Conservation (phyloP, 1,139 yeast species). For the Saccharomyces uvarum region DNA sequence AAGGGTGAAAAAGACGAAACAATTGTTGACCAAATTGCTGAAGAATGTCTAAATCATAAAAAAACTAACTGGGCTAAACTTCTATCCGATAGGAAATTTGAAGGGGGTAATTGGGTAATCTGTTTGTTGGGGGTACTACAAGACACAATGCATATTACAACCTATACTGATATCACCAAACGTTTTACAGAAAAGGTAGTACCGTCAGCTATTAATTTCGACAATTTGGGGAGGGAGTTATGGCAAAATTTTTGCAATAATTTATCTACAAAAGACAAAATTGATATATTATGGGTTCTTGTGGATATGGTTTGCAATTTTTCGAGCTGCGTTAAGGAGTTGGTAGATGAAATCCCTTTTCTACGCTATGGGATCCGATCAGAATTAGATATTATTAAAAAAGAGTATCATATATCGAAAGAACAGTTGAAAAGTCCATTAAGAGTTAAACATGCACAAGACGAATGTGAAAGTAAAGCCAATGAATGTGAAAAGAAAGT, state of each 20-base stretch:
- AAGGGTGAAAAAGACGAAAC: constrained; percentile 19
- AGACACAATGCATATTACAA: neutral
- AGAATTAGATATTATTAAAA: neutral
- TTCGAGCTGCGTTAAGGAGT: neutral
- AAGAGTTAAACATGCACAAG: neutral
- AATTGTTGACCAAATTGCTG: constrained; percentile 15
- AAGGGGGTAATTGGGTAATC: neutral
- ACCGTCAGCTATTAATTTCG: neutral
- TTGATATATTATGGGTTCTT: neutral
- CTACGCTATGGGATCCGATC: neutral
- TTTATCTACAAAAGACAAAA: neutral
- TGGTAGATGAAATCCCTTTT: neutral
- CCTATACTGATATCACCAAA: neutral
- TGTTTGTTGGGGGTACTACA: neutral
- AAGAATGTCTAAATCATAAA: neutral
- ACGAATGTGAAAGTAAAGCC: constrained; percentile 8
- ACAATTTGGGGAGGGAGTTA: neutral
- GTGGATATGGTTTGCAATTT: neutral
- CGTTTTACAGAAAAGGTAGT: neutral
- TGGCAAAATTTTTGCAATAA: neutral
- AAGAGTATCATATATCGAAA: neutral
- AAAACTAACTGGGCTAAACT: neutral
- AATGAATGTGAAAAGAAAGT: constrained; percentile 24
- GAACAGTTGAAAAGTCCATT: neutral
- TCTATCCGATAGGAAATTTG: neutral